phyloP scores from a whole-genome alignment of 129 eudicot genomes.

The Flaveria bidentis region DNA sequence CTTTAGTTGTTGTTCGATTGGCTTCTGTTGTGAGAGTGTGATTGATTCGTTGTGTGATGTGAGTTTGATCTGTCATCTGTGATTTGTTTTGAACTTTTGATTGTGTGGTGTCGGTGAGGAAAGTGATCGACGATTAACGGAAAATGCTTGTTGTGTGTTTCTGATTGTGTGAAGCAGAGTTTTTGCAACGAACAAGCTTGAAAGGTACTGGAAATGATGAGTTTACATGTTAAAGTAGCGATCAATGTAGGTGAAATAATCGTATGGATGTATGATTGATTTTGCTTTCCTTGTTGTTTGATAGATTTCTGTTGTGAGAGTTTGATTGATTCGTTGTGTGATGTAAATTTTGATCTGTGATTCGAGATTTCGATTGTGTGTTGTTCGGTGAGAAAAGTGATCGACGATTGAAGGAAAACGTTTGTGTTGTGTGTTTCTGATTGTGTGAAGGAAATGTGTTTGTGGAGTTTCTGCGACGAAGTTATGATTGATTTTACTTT shows the following conservation, averaged over 20 bases:
- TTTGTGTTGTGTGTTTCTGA: constrained; percentile 9
- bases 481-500: constrained; percentile 3
- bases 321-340: neutral
- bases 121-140: neutral
- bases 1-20: constrained; percentile 7
- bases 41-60: constrained; percentile 11
- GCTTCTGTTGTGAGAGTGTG: neutral
- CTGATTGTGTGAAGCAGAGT: too few relatives aligned
- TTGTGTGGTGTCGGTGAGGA: neutral
- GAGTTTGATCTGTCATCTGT: neutral
- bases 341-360: constrained; percentile 5
- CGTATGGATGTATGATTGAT: neutral
- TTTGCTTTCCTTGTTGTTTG: constrained; percentile 13
- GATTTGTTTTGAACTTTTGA: too few relatives aligned
- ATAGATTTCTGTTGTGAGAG: neutral
- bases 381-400: neutral
- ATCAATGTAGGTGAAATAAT: constrained; percentile 55
- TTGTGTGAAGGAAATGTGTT: too few relatives aligned
- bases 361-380: too few relatives aligned
- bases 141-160: constrained; percentile 9
- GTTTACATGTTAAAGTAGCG: constrained; percentile 25
- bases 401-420: neutral
- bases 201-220: too few relatives aligned
- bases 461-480: too few relatives aligned
- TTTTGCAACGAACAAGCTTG: too few relatives aligned